Percentiles rank a stretch among this genome's conserved stretches.
These are phyloP conservation scores for Tricholoma bakamatsutake DNA, from an alignment of 768 basidiomycete genomes.

Conservation along the genomic window DNA sequence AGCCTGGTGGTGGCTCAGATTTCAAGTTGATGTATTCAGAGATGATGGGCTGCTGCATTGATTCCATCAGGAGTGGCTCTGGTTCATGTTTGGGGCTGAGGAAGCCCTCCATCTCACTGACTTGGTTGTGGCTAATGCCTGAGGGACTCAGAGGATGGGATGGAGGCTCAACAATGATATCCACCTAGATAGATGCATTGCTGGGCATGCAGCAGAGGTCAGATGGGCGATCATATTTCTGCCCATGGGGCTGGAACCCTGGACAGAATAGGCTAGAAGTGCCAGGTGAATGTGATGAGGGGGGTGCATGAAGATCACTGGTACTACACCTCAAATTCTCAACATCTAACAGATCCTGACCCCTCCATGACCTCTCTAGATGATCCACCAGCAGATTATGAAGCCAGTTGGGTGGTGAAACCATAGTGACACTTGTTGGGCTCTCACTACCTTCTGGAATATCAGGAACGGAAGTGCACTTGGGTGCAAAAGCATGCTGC, in stretches of 20 bases:
- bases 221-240: not conserved
- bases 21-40: not conserved
- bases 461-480: no score
- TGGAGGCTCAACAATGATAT: constrained; percentile 11
- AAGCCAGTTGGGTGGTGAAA: constrained; percentile 5
- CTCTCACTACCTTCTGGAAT: constrained; percentile 15
- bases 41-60: not conserved
- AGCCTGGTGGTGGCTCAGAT: not conserved
- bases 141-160: not conserved
- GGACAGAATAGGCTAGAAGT: not conserved
- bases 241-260: constrained; percentile 1
- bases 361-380: not conserved
- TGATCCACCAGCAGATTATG: constrained; percentile 3
- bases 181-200: constrained; percentile 4
- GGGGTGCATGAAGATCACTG: not conserved
- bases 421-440: constrained; percentile 9
- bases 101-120: not conserved
- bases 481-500: no score
- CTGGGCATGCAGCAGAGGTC: constrained; percentile 7
- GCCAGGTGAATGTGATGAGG: not conserved
- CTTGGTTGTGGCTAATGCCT: not conserved
- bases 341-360: constrained; percentile 1
- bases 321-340: constrained; percentile 8
- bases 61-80: not conserved
- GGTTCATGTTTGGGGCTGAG: constrained; percentile 3